These are phyloP conservation scores for Plectosphaerella cucumerina DNA, from an alignment of 2,329 filamentous ascomycete genomes.

Conservation along the genomic window DNA sequence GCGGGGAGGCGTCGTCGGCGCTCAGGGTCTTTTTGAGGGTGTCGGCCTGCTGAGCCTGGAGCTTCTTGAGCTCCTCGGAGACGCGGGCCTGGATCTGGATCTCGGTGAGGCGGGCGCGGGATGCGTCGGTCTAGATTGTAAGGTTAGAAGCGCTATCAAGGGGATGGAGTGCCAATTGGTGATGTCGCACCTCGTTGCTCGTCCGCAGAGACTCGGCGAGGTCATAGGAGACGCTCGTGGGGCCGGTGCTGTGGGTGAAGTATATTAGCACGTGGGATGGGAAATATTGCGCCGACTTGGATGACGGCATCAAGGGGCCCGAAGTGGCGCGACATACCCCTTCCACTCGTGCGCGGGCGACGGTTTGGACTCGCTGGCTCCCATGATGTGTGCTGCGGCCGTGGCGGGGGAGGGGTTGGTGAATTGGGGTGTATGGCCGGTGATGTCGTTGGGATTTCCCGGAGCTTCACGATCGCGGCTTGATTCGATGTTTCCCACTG, in stretches of 20 bases:
- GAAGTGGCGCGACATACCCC: slow-evolving; percentile 38
- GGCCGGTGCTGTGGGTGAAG: slow-evolving; percentile 29
- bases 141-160: neutral
- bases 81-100: slow-evolving; percentile 86
- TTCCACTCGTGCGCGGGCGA: slow-evolving; percentile 48
- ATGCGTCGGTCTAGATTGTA: slow-evolving; percentile 72
- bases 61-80: slow-evolving; percentile 74
- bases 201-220: slow-evolving; percentile 79
- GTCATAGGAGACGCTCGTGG: slow-evolving; percentile 66
- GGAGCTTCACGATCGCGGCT: slow-evolving; percentile 4
- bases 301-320: neutral
- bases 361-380: slow-evolving; percentile 53
- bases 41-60: slow-evolving; percentile 66
- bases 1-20: slow-evolving; percentile 35
- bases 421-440: slow-evolving; percentile 9
- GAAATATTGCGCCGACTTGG: neutral
- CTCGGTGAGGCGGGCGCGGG: slow-evolving; percentile 78
- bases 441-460: slow-evolving; percentile 15
- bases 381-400: slow-evolving; percentile 40
- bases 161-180: neutral
- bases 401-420: slow-evolving; percentile 12
- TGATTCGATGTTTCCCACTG: slow-evolving; percentile 7
- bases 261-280: slow-evolving; percentile 6
- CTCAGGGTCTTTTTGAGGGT: slow-evolving; percentile 67
- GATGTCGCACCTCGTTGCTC: slow-evolving; percentile 69